A percentile compares a stretch with the other conserved stretches of the same genome.
Conservation (phyloP, 2,329 filamentous ascomycete species). For the Penicillium sp. region DNA sequence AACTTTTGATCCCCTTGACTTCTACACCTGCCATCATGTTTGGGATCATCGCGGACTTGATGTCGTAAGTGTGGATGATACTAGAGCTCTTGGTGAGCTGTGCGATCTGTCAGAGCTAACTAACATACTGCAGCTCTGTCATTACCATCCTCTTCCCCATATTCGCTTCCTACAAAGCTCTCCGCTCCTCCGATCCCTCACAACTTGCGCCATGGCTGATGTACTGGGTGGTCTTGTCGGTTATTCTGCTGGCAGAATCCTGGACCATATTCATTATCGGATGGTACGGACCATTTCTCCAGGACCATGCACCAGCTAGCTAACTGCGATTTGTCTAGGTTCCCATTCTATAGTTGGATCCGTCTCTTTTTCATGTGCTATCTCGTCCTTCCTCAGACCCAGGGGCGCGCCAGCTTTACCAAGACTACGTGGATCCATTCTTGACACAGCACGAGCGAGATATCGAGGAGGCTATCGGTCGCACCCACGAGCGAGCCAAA, state of each 20-base stretch:
- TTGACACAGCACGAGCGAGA: constrained; percentile 77
- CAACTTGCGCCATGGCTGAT: constrained; percentile 96
- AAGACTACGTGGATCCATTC: constrained; percentile 80
- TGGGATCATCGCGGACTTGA: constrained; percentile 68
- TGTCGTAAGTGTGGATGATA: constrained; percentile 58
- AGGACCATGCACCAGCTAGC: constrained; percentile 1
- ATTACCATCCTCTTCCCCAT: constrained; percentile 90
- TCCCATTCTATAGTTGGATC: constrained; percentile 91
- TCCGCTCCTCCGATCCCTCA: constrained; percentile 84
- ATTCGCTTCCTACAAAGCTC: constrained; percentile 96
- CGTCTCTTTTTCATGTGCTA: constrained; percentile 84
- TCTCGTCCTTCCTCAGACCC: constrained; percentile 94
- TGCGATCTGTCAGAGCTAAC: constrained; percentile 6
- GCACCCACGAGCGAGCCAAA: constrained; percentile 71
- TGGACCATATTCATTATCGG: constrained; percentile 81
- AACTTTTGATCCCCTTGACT: constrained; percentile 3
- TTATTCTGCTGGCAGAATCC: constrained; percentile 74
- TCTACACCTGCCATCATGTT: constrained; percentile 55
- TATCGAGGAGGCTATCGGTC: constrained; percentile 86
- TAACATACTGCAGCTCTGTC: constrained; percentile 58
- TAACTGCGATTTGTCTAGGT: constrained; percentile 45
- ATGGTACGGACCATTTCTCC: constrained; percentile 54
- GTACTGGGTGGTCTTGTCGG: constrained; percentile 94
- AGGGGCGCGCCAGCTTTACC: constrained; percentile 81
- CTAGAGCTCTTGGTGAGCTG: neutral